Base-by-base conservation (phyloP, 164 flowering plant genomes). In the Chimonanthus salicifolius region DNA sequence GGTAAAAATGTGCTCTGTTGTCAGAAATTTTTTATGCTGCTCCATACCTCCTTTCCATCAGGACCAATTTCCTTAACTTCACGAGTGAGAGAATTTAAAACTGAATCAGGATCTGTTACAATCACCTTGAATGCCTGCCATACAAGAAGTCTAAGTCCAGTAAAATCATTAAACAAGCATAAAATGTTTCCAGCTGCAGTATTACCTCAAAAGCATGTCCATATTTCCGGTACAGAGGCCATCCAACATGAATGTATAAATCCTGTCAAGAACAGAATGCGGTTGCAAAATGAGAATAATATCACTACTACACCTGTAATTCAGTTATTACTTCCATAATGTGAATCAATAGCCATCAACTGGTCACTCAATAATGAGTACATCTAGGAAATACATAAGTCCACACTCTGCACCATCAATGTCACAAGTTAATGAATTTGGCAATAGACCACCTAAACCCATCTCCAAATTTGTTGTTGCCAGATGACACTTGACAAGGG, bases 131-230 rank as follows among this genome's bases (percentile, higher is more conserved):
- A 93, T 62, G 96, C 98, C 99, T 94, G 83, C 70, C 46, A 64
- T 79, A 63, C 8, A 47, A 50, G 69, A 13, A 46, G 47, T 71
- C 15, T 16, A 67, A 9, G 58, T 60, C 15, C 51, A 74, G 62
- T 58, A 6, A 9, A 65, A 43, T 33, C 10, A 20, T 45, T 33
- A 16, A 64, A n/a, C 6, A 47, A 15, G 60, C 2, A 33, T 48
- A 71, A 4, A 68, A 75, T 64, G 2, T 9, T 9, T 13, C 16
- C 0, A 66, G 65, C 9, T 4, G 13, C 43, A 8, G 47, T 3
- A 18, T 65, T 49, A 90, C 97, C 95, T 95, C 99, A 85, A 92
- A 92, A 76, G 99, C 98, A 88, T 93, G 99, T 10, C 94, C 94
- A 88, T 92, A 88, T 78, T 89, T 95, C 74, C 88, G 80, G 80